A percentile compares a stretch with the other conserved stretches of the same genome.
Conservation (phyloP, 1,284 basidiomycete genomes). For the Caloboletus inedulis region DNA sequence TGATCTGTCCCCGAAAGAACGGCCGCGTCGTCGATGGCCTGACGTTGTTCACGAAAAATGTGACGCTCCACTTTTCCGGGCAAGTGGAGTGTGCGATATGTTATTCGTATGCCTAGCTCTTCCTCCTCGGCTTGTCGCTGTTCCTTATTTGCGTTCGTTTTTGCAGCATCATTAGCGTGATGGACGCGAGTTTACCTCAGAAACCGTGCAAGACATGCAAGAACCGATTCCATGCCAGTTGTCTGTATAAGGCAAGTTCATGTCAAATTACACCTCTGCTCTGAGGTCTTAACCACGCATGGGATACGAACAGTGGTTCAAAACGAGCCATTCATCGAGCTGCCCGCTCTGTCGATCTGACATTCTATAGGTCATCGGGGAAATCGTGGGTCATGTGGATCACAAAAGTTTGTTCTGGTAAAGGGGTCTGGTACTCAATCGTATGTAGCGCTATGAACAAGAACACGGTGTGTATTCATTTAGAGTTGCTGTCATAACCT, state of each 20-base stretch:
- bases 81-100: conserved; percentile 94
- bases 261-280: not conserved
- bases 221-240: conserved; percentile 92
- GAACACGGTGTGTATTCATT: conserved; percentile 5
- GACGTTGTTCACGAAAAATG: conserved; percentile 94
- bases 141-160: conserved; percentile 3
- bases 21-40: conserved; percentile 90
- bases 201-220: conserved; percentile 95
- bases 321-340: conserved; percentile 82
- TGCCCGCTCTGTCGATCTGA: conserved; percentile 90
- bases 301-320: conserved; percentile 72
- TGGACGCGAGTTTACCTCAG: conserved; percentile 84
- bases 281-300: not conserved
- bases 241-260: conserved; percentile 76
- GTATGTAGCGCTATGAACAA: conserved; percentile 4
- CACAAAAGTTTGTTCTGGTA: not conserved
- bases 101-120: conserved; percentile 68
- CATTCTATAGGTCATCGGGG: conserved; percentile 45
- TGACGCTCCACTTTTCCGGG: conserved; percentile 87
- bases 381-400: not conserved
- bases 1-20: conserved; percentile 51
- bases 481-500: not conserved
- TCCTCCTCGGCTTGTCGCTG: not conserved
- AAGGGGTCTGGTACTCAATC: not conserved
- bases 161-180: conserved; percentile 85